Percentiles rank a stretch among this genome's conserved stretches.
Evolutionary conservation across 768 basidiomycete genomes (phyloP).

Genomic region (Tricholoma sp.): DNA sequence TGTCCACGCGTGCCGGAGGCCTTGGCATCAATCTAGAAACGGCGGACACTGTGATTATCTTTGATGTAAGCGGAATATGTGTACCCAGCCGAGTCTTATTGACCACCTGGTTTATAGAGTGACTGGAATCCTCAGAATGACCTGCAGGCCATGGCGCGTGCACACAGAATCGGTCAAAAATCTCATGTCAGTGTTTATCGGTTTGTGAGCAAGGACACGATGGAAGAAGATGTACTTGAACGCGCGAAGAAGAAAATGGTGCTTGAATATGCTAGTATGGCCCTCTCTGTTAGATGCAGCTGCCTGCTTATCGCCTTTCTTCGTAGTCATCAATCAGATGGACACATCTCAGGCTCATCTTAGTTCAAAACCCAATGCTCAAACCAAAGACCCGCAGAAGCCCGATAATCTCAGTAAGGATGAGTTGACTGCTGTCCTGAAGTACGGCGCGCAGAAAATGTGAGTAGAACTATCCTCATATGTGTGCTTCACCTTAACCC

Average conservation of each 20-base stretch:
- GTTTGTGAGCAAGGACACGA: constrained; percentile 98
- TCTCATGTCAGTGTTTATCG: constrained; percentile 98
- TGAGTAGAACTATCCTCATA: constrained; percentile 30
- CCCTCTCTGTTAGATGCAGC: constrained; percentile 16
- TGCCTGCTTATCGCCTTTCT: constrained; percentile 7
- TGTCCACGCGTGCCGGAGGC: constrained; percentile 95
- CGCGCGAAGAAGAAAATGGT: constrained; percentile 99
- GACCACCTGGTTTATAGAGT: constrained; percentile 46
- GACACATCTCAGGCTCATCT: constrained; percentile 98
- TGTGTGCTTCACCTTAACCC: background rate
- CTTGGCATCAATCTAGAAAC: constrained; percentile 99
- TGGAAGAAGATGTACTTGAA: constrained; percentile 98
- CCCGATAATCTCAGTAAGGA: constrained; percentile 90
- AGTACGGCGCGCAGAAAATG: constrained; percentile 99
- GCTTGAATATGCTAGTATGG: constrained; percentile 94
- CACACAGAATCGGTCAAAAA: constrained; percentile 98
- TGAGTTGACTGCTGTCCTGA: constrained; percentile 94
- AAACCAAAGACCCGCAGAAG: constrained; percentile 63
- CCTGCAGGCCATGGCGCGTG: constrained; percentile 98
- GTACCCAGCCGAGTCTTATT: constrained; percentile 5
- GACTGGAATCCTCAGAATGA: constrained; percentile 99
- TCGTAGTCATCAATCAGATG: constrained; percentile 97
- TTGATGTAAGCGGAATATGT: constrained; percentile 65
- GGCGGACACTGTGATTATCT: constrained; percentile 98
- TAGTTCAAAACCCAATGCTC: constrained; percentile 64